Evolutionary conservation across 176 grass and related monocot genomes (phyloP), one percentile per base, ranked within the genome.

Genomic region (Calamus simplicifolius): DNA sequence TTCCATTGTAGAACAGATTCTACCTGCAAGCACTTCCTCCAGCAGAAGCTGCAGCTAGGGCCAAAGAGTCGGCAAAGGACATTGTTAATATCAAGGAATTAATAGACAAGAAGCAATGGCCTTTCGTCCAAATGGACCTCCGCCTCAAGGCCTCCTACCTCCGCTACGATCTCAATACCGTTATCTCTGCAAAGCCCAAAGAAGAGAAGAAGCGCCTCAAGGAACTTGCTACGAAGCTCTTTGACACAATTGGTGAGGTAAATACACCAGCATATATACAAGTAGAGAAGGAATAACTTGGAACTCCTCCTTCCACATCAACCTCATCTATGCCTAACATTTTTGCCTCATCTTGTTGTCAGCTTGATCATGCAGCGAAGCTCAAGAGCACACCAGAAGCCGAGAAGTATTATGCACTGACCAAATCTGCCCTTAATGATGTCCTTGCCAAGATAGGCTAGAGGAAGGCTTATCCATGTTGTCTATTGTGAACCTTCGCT

Each of bases 281-380:
- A 13, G 35, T 13, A 43, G 10, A 2, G 12, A 43, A 43, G 1
- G 35, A 43, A 43, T 43, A 13, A 43, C 2, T 12, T 43, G 35
- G n/a, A 43, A 43, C 12, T 13, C 8, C n/a, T n/a, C n/a, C n/a
- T 13, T 43, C 8, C 35, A 43, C 6, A 35, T 35, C 31, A 10
- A 35, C 5, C 31, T 7, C 62, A 57, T 18, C 63, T n/a, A 21
- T 23, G 29, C 21, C 49, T 74, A 51, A 87, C 54, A 16, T 25
- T 26, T 51, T 26, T 43, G 57, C 16, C 7, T 30, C 4, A 5
- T 27, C 19, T 54, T 50, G 28, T 57, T 61, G 70, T 38, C 84
- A 98, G 93, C 93, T 98, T 65, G 84, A 98, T 77, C 84, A 89
- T 58, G 93, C 93, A 16, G 93, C 93, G 4, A 98, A 98, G 81